Conservation (phyloP, 148 eudicot genomes). For the Camellia lanceoleosa region DNA sequence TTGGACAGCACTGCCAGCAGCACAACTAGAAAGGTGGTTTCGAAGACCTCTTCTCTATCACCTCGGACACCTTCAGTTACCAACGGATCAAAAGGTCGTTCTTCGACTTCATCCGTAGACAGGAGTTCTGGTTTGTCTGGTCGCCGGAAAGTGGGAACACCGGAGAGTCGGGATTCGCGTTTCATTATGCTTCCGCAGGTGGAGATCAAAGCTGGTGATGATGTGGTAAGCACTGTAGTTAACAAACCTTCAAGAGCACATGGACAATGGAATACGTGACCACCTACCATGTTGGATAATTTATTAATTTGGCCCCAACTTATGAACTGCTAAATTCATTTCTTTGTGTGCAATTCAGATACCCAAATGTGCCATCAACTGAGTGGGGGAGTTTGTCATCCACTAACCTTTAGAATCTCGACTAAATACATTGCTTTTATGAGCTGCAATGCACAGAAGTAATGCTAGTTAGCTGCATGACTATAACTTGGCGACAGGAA, state of each 20-base stretch:
- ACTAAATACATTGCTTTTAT: not conserved
- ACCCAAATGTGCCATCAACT: not conserved
- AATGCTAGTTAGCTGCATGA: not conserved
- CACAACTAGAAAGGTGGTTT: conserved; percentile 35
- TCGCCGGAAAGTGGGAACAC: conserved; percentile 44
- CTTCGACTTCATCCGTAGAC: conserved; percentile 45
- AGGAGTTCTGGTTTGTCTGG: conserved; percentile 53
- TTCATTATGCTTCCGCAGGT: conserved; percentile 77
- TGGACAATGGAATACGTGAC: conserved; percentile 1
- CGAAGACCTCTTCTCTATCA: conserved; percentile 48
- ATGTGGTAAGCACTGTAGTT: conserved; percentile 59
- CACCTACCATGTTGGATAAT: not conserved
- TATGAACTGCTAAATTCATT: conserved; percentile 8
- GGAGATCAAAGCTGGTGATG: conserved; percentile 89
- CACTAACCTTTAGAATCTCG: not conserved
- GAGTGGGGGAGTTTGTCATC: not conserved
- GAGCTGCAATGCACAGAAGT: not conserved
- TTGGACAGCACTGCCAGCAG: conserved; percentile 59
- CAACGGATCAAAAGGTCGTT: conserved; percentile 43
- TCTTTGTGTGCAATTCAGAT: not conserved
- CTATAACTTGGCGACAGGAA: not conserved
- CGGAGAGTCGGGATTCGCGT: conserved; percentile 75
- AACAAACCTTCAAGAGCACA: not conserved
- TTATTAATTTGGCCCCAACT: not conserved
- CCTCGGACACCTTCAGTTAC: conserved; percentile 44